Evolutionary conservation across 2,329 filamentous ascomycete genomes (phyloP), one percentile per base, ranked within the genome.

Genomic region (Trichoderma asperellum): DNA sequence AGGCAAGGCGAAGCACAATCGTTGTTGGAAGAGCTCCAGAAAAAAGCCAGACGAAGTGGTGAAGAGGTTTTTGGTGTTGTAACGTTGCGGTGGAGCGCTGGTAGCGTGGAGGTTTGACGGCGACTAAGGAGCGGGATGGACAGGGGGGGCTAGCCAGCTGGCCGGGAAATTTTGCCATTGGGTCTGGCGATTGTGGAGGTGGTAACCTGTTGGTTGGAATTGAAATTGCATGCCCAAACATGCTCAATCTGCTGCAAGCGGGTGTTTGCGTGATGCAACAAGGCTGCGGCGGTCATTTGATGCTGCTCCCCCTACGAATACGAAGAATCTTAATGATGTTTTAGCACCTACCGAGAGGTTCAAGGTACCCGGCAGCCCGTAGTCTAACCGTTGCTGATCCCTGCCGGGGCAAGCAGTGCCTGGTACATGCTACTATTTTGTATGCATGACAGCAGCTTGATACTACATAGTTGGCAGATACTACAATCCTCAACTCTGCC

Each of bases 11-110:
- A 53, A 29, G 55, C 55, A 34, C 34, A 29, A 55, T 21, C 7
- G 34, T n/a, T 8, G 64, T 37, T 47, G 47, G 40, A 53, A 52
- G 43, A n/a, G 35, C 35, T 47, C 35, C 58, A 62, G 14, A 43
- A 27, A 47, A 47, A 32, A 37, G 24, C 18, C 37, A 24, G 27
- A 47, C 18, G 18, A 40, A 55, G 66, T 35, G 60, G 52, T 67
- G 10, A 24, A 47, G 59, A 68, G 66, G 66, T 61, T 59, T 60
- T 56, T 68, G 66, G 65, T 68, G 69, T 65, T 70, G 69, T 70
- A 70, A 70, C 69, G 69, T 70, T 70, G 69, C 69, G 69, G 69
- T 47, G 69, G 66, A 61, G 27, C 35, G 49, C 37, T 55, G 60
- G 68, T 69, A 63, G 66, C 69, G 62, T 68, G 59, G 68, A 68